These are phyloP conservation scores for Closterium sp. DNA, from an alignment of 139 green algal species.

Conservation along the genomic window DNA sequence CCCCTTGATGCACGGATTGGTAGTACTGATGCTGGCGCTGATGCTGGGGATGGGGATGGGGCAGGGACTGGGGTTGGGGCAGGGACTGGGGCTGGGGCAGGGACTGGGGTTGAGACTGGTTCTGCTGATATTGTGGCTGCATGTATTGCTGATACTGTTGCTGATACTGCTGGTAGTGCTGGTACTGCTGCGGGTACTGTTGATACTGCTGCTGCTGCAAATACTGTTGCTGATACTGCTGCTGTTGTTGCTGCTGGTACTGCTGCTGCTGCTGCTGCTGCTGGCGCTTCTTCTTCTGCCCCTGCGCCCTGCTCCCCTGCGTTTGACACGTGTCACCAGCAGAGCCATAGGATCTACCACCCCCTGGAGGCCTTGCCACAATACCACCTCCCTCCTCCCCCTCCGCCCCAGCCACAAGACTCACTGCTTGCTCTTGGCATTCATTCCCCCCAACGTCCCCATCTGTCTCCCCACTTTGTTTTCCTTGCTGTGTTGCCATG, in stretches of 20 bases:
- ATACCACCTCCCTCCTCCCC: not conserved
- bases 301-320: not conserved
- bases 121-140: not conserved
- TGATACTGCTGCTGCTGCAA: not conserved
- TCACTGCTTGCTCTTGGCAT: too few species aligned
- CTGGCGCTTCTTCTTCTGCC: not conserved
- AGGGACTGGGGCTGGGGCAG: too few species aligned
- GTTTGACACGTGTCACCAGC: not conserved
- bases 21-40: not conserved
- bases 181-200: not conserved
- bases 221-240: not conserved
- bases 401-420: not conserved
- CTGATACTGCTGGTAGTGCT: not conserved
- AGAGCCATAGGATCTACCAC: not conserved
- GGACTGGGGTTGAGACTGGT: too few species aligned
- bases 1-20: not conserved
- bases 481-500: too few species aligned
- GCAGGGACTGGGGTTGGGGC: too few species aligned
- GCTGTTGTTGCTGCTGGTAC: not conserved
- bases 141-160: not conserved
- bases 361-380: not conserved
- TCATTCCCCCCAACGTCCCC: too few species aligned
- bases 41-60: not conserved
- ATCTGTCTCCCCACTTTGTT: too few species aligned
- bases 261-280: not conserved